A percentile compares a stretch with the other conserved stretches of the same genome.
These are phyloP conservation scores for Gentiana macrophylla DNA, from an alignment of 257 asterid species.

Conservation along the genomic window DNA sequence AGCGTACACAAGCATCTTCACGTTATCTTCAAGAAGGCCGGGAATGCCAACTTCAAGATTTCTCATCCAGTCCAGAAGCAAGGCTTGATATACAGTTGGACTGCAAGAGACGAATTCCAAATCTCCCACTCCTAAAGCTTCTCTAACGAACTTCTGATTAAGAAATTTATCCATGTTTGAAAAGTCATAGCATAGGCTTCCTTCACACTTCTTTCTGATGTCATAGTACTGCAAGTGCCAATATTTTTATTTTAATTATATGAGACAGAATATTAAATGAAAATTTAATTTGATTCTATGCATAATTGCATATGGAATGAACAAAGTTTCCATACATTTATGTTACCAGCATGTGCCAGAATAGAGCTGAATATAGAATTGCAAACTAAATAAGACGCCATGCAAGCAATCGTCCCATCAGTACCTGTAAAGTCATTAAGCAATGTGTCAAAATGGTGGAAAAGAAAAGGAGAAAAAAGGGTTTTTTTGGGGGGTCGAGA, in stretches of 20 bases:
- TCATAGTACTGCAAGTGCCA: constrained; percentile 24
- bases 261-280: no score
- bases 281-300: no score
- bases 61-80: constrained; percentile 33
- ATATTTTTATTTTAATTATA: no score
- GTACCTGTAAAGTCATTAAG: constrained; percentile 48
- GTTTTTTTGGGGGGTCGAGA: constrained; percentile 1
- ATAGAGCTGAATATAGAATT: constrained; percentile 56
- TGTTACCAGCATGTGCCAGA: constrained; percentile 45
- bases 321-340: constrained; percentile 47
- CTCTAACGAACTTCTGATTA: constrained; percentile 17
- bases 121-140: constrained; percentile 29
- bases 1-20: constrained; percentile 26
- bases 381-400: constrained; percentile 82
- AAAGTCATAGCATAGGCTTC: constrained; percentile 31
- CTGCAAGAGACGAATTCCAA: constrained; percentile 30
- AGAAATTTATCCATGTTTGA: constrained; percentile 27
- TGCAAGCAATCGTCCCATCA: constrained; percentile 69
- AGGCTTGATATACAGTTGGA: constrained; percentile 18
- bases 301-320: background rate
- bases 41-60: constrained; percentile 29
- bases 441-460: background rate
- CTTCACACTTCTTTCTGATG: constrained; percentile 24
- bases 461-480: background rate
- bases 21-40: constrained; percentile 24